phyloP scores from a whole-genome alignment of 192 early-diverging fungal species.

The Phlyctochytrium planicorne region DNA sequence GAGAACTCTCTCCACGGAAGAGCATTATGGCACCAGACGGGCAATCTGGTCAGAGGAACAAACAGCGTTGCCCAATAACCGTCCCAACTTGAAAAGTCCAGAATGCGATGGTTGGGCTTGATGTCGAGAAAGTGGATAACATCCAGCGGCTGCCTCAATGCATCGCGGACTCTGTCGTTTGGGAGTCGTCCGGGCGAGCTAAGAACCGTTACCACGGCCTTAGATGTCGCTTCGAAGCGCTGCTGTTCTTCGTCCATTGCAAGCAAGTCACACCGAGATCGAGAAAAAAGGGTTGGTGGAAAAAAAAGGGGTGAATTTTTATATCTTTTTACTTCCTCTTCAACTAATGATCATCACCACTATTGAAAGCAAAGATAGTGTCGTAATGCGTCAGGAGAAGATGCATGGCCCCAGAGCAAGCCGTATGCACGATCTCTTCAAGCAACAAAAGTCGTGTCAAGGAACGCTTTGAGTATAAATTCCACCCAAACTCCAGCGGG shows the following conservation, averaged over 20 bases:
- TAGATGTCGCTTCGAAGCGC: not conserved
- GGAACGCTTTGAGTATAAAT: not conserved
- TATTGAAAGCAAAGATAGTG: not conserved
- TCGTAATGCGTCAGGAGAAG: not conserved
- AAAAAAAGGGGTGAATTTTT: too few relatives aligned
- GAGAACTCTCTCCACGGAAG: not conserved
- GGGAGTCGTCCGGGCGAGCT: not conserved
- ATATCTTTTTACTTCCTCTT: not conserved
- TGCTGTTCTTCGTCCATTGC: not conserved
- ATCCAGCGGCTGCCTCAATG: not conserved
- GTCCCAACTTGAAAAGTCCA: slow-evolving; percentile 12
- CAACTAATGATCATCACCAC: too few relatives aligned
- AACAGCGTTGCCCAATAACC: slow-evolving; percentile 10
- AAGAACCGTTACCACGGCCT: not conserved
- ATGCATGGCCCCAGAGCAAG: not conserved
- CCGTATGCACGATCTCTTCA: not conserved
- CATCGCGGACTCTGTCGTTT: not conserved
- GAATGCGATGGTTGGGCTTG: slow-evolving; percentile 10
- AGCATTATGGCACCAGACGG: slow-evolving; percentile 10
- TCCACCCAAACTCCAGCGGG: not conserved
- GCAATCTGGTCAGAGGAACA: slow-evolving; percentile 1
- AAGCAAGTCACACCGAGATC: too few relatives aligned
- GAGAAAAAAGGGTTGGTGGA: too few relatives aligned
- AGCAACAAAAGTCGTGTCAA: not conserved
- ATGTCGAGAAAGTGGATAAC: slow-evolving; percentile 7